Conservation (phyloP, 2,329 filamentous ascomycete genomes). For the Alternaria arborescens region DNA sequence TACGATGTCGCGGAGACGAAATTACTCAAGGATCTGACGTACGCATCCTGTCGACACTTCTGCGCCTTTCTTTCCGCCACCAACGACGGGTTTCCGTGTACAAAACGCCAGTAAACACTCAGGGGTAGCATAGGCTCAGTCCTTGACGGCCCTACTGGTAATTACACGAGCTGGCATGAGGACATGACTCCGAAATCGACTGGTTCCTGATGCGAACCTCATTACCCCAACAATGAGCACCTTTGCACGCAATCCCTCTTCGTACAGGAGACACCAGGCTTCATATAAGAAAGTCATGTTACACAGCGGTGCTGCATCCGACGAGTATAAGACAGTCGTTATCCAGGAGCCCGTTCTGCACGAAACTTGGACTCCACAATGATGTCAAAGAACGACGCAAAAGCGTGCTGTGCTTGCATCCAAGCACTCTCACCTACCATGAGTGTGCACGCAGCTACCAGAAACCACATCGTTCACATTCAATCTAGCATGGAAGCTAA, state of each 20-base stretch:
- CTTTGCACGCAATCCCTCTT: not conserved
- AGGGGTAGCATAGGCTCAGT: no score
- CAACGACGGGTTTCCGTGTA: not conserved
- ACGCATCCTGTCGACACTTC: not conserved
- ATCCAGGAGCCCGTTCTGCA: not conserved
- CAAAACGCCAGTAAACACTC: not conserved
- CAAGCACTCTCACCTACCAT: not conserved
- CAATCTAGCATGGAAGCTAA: not conserved
- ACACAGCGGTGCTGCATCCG: not conserved
- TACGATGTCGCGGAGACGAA: not conserved
- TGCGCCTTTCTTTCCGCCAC: not conserved
- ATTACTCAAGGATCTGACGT: not conserved
- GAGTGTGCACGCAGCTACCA: not conserved
- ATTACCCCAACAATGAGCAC: not conserved
- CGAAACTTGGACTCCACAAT: not conserved
- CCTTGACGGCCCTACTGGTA: not conserved
- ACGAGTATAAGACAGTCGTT: not conserved
- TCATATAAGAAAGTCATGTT: not conserved
- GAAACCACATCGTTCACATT: not conserved
- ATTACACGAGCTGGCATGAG: not conserved
- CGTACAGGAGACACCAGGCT: not conserved
- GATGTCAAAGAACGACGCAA: not conserved
- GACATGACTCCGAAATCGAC: not conserved
- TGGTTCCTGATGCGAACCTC: not conserved
- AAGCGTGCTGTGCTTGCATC: not conserved